Conservation (phyloP, 2,329 filamentous ascomycete species). For the Diplodia intermedia region DNA sequence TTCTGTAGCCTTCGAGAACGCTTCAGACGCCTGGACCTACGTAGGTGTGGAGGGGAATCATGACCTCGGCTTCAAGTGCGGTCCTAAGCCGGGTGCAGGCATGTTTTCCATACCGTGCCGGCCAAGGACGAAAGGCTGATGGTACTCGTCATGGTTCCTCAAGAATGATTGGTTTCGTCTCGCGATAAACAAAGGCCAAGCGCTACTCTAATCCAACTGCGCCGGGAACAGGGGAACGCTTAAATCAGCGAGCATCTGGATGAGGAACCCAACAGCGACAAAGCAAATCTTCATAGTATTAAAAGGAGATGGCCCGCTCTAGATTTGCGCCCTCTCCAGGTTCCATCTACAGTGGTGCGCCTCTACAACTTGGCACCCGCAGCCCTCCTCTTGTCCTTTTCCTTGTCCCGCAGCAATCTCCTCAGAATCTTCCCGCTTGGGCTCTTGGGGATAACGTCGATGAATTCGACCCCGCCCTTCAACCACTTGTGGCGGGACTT, state of each 20-base stretch:
- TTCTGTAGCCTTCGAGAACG: too few species aligned
- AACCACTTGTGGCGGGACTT: slow-evolving; percentile 70
- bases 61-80: too few species aligned
- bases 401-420: slow-evolving; percentile 73
- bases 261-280: too few species aligned
- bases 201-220: not conserved
- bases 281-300: not conserved
- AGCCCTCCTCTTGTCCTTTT: slow-evolving; percentile 70
- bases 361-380: slow-evolving; percentile 70
- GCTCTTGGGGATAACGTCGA: slow-evolving; percentile 63
- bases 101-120: too few species aligned
- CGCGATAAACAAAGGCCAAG: not conserved
- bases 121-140: not conserved
- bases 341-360: not conserved
- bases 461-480: slow-evolving; percentile 63
- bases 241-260: not conserved
- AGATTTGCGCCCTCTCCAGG: not conserved
- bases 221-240: not conserved
- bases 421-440: slow-evolving; percentile 69
- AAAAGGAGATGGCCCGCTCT: not conserved
- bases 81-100: too few species aligned
- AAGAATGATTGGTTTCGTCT: not conserved
- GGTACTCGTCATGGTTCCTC: too few species aligned
- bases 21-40: too few species aligned
- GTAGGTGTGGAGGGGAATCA: too few species aligned